Percentiles rank a stretch among this genome's conserved stretches.
These are phyloP conservation scores for Podospora anserina DNA, from an alignment of 495 filamentous ascomycete genomes.

Conservation along the genomic window DNA sequence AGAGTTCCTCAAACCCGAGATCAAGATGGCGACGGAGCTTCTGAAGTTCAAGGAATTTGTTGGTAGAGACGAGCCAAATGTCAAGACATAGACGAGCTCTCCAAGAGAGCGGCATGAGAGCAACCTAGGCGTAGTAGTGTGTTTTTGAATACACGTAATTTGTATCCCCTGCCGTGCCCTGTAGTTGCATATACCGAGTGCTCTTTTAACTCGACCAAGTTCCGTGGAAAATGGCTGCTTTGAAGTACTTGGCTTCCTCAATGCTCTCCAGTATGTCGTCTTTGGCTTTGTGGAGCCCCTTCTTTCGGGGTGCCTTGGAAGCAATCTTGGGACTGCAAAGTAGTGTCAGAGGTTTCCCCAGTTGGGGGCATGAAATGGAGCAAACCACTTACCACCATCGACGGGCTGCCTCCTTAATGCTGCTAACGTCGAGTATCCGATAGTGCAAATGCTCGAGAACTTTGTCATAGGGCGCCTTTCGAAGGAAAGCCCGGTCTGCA, in stretches of 20 bases:
- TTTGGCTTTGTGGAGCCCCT: slow-evolving; percentile 72
- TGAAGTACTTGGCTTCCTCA: slow-evolving; percentile 81
- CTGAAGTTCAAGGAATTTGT: slow-evolving; percentile 88
- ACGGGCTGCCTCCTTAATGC: slow-evolving; percentile 80
- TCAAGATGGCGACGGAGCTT: slow-evolving; percentile 75
- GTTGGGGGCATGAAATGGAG: neutral
- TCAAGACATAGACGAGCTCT: slow-evolving; percentile 67
- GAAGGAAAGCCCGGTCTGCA: slow-evolving; percentile 79
- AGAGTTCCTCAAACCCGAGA: slow-evolving; percentile 89
- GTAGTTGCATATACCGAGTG: too few species aligned
- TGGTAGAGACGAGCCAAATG: slow-evolving; percentile 87
- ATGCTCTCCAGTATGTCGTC: slow-evolving; percentile 96
- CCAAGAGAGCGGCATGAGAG: neutral
- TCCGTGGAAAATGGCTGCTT: slow-evolving; percentile 55
- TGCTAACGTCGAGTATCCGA: slow-evolving; percentile 87
- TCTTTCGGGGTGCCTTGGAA: slow-evolving; percentile 61
- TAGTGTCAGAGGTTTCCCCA: neutral
- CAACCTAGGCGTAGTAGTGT: neutral
- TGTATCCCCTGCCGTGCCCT: neutral
- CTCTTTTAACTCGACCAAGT: neutral
- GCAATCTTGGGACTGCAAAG: slow-evolving; percentile 22
- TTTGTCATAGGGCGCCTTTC: slow-evolving; percentile 64
- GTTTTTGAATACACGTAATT: neutral
- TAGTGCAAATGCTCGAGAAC: slow-evolving; percentile 79
- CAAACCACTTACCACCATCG: slow-evolving; percentile 60